Evolutionary conservation across 169 alveolate species (phyloP), one percentile per base, ranked within the genome.

Genomic region (Babesia sp.): DNA sequence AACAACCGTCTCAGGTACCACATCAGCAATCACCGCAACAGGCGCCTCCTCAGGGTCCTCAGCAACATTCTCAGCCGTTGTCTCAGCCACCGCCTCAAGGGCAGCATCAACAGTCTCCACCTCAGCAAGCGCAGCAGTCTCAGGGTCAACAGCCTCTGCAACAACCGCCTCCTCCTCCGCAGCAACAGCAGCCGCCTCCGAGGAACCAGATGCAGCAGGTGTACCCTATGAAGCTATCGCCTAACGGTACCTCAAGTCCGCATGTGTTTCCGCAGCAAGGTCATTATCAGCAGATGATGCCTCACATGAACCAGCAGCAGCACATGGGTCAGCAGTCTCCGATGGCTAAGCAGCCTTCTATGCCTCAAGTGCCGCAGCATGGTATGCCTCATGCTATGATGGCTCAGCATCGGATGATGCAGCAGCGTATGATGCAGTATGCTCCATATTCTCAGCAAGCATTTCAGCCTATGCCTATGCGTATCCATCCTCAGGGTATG

Each of bases 191-290:
- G 18, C 63, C 33, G n/a, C 83, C 26, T 29, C 39, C 44, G 7
- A 41, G 83, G 16, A 60, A 34, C 0, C 61, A 33, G 50, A 57
- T 77, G 72, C 72, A 70, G 39, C 83, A 48, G 26, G 53, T 79
- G 87, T 79, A 68, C 44, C 71, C 83, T 3, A 79, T 79, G 66
- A 79, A 79, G 55, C 55, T 54, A 5, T 37, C 63, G 42, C 36
- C 63, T 29, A n/a, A 54, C 28, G 87, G 87, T 9, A 73, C 37
- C 0, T 63, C 87, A 7, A 79, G 87, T 50, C 87, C 87, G 1
- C 87, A 79, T 34, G 51, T 74, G 26, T 79, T 44, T 50, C 75
- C 37, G 54, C 87, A 71, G 77, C 87, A 79, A 7, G 54, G 63
- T 39, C 73, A 56, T 50, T 61, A 64, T 36, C 70, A 28, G 53